These are phyloP conservation scores for Cubamyces sp. DNA, from an alignment of 768 basidiomycete genomes.

Conservation along the genomic window DNA sequence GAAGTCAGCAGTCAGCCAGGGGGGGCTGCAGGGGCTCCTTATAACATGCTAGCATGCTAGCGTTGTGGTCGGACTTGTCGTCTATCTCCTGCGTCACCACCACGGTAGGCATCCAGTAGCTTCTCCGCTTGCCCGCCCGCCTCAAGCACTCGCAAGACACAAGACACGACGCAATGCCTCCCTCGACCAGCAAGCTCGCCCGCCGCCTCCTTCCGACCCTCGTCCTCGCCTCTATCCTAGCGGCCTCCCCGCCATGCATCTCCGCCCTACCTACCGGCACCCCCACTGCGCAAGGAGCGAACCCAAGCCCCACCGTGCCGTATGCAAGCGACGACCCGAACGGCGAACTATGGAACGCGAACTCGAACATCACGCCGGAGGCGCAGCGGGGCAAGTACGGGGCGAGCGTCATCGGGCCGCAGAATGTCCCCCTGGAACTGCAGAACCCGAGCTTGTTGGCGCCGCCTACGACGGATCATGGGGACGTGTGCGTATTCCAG, in stretches of 20 bases:
- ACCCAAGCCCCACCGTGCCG: constrained; percentile 30
- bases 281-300: constrained; percentile 33
- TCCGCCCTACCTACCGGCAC: constrained; percentile 2
- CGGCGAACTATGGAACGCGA: constrained; percentile 19
- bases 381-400: constrained; percentile 38
- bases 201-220: constrained; percentile 4
- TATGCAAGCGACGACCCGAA: constrained; percentile 33
- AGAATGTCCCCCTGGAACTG: constrained; percentile 38
- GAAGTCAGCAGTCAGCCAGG: too few relatives aligned
- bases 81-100: not conserved
- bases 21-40: too few relatives aligned
- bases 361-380: constrained; percentile 36
- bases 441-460: constrained; percentile 39
- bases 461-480: constrained; percentile 40
- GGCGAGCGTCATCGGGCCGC: constrained; percentile 36
- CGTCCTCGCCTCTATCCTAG: constrained; percentile 10
- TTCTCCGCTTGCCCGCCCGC: too few relatives aligned
- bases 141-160: not conserved
- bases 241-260: not conserved
- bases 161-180: constrained; percentile 2
- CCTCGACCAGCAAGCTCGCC: not conserved
- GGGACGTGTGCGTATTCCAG: constrained; percentile 32
- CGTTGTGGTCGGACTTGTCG: not conserved
- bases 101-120: too few relatives aligned
- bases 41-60: too few relatives aligned